phyloP scores from a whole-genome alignment of 805 yeast species.

The Ogataea degrootiae region DNA sequence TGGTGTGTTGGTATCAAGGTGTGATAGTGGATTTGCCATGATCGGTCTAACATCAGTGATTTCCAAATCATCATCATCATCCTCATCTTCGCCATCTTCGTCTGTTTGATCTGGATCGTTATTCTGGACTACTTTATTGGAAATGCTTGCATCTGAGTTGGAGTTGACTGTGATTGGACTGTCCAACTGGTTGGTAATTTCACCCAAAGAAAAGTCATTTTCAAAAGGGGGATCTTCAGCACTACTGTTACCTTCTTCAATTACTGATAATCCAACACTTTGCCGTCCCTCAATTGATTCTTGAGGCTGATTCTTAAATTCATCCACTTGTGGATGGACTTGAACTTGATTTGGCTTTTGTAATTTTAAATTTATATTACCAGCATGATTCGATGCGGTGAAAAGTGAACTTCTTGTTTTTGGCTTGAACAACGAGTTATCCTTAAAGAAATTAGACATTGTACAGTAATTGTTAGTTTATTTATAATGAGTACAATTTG shows the following conservation, averaged over 20 bases:
- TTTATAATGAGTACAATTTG: no score
- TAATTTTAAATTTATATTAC: neutral
- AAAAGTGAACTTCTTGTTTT: conserved; percentile 1
- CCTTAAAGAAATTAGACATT: conserved; percentile 2
- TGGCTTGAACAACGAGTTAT: conserved; percentile 2
- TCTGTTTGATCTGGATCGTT: neutral
- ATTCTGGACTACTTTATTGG: neutral
- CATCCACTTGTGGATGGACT: neutral
- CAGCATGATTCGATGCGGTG: neutral
- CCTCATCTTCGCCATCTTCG: neutral
- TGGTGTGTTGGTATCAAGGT: neutral
- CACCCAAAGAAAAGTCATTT: neutral
- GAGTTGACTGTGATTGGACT: neutral
- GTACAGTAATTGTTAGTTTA: no score
- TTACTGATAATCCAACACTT: neutral
- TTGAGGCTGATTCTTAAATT: neutral
- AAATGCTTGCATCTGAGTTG: neutral
- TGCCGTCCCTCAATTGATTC: neutral
- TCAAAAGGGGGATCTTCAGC: no score
- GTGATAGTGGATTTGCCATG: neutral
- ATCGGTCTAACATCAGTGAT: conserved; percentile 1
- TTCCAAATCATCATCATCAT: neutral
- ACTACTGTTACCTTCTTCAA: neutral
- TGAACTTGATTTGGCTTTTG: neutral
- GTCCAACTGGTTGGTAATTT: neutral